phyloP scores from a whole-genome alignment of 2,329 filamentous ascomycete species.

The Sclerotinia glacialis region DNA sequence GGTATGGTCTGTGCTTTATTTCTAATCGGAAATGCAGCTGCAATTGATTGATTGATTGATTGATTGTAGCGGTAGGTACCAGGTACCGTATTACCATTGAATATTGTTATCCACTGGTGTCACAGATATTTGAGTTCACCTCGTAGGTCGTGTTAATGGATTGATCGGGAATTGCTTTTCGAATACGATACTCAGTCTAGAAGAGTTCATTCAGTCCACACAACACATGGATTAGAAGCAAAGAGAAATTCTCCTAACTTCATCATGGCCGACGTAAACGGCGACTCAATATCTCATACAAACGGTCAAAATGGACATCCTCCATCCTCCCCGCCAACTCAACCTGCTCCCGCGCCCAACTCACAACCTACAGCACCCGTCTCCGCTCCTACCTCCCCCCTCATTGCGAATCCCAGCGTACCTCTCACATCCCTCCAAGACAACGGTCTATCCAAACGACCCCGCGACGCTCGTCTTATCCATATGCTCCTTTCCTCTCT shows the following conservation, averaged over 20 bases:
- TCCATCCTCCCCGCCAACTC: conserved; percentile 16
- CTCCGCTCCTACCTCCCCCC: conserved; percentile 13
- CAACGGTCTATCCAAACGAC: conserved; percentile 48
- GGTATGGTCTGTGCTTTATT: conserved; percentile 26
- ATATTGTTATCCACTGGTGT: conserved; percentile 6
- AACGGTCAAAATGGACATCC: conserved; percentile 58
- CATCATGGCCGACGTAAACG: conserved; percentile 39
- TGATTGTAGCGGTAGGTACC: too few species aligned
- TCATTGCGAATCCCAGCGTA: conserved; percentile 33
- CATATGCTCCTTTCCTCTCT: conserved; percentile 77
- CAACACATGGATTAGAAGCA: background rate
- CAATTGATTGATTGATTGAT: too few species aligned
- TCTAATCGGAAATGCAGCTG: conserved; percentile 1
- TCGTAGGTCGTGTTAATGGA: background rate
- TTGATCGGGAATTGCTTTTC: background rate
- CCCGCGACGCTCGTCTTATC: conserved; percentile 75
- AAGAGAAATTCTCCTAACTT: background rate
- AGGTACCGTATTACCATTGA: background rate
- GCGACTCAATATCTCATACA: conserved; percentile 45
- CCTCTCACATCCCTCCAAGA: conserved; percentile 40
- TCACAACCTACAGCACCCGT: conserved; percentile 26
- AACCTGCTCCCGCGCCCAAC: conserved; percentile 35
- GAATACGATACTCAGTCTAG: background rate
- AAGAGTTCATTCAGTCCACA: background rate
- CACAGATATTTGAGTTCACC: background rate